A percentile compares a stretch with the other conserved stretches of the same genome.
Conservation (phyloP, 2,329 filamentous ascomycete species). For the Coniella lustricola region DNA sequence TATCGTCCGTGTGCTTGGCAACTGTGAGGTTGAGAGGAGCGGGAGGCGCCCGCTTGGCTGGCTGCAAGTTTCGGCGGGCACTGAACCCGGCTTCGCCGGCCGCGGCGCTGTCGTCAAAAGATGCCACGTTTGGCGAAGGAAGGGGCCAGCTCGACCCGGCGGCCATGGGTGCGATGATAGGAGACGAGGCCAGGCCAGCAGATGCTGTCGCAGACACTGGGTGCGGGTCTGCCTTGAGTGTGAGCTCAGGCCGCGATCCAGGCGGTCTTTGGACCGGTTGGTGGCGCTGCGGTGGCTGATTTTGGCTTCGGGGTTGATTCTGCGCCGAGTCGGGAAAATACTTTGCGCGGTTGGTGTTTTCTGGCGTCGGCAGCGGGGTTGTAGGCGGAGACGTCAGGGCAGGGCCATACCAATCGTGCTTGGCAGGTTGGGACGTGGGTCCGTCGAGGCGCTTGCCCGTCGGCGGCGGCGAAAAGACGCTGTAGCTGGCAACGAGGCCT, state of each 20-base stretch:
- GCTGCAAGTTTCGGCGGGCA: background rate
- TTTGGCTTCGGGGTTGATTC: background rate
- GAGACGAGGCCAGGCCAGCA: conserved; percentile 9
- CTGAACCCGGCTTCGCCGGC: background rate
- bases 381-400: conserved; percentile 11
- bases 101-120: background rate
- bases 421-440: background rate
- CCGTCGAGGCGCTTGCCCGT: background rate
- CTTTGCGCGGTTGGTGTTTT: conserved; percentile 8
- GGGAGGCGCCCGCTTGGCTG: conserved; percentile 8
- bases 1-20: conserved; percentile 7
- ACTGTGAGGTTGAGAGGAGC: conserved; percentile 15
- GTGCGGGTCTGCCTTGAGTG: background rate
- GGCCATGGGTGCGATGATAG: conserved; percentile 1
- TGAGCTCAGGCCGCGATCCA: too few species aligned
- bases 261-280: background rate
- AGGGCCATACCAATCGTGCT: conserved; percentile 9
- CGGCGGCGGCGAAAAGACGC: conserved; percentile 15
- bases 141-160: conserved; percentile 15
- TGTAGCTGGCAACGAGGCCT: conserved; percentile 4
- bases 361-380: conserved; percentile 9
- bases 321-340: background rate
- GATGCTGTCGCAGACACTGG: conserved; percentile 1
- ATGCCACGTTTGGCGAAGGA: conserved; percentile 1
- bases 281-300: too few species aligned